Evolutionary conservation across 495 filamentous ascomycete genomes (phyloP).

Genomic region (Penicillium riverlandense): DNA sequence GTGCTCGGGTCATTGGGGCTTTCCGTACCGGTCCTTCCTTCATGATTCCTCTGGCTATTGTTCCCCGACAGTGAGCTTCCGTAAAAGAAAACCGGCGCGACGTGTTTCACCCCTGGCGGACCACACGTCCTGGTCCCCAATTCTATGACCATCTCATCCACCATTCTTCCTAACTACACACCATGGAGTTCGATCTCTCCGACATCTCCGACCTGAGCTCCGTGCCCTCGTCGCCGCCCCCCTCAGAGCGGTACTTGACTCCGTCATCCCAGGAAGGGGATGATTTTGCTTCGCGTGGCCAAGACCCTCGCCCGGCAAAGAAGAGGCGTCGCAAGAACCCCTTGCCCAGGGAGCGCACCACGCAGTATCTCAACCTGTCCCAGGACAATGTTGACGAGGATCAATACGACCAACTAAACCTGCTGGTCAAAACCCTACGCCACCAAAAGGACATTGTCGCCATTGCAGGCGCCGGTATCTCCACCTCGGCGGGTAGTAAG

Average conservation of each 20-base stretch:
- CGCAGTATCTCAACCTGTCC: conserved; percentile 66
- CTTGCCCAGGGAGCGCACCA: conserved; percentile 64
- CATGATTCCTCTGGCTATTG: too few species aligned
- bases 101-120: background rate
- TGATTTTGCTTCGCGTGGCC: conserved; percentile 30
- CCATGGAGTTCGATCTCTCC: conserved; percentile 37
- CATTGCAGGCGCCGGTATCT: conserved; percentile 93
- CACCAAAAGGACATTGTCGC: conserved; percentile 94
- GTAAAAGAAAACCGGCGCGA: background rate
- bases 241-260: conserved; percentile 46
- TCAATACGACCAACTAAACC: conserved; percentile 54
- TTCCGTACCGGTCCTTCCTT: too few species aligned
- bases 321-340: conserved; percentile 56
- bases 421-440: conserved; percentile 67
- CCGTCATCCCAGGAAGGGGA: conserved; percentile 50
- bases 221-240: conserved; percentile 46
- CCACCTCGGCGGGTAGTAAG: conserved; percentile 91
- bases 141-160: conserved; percentile 2
- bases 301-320: conserved; percentile 60
- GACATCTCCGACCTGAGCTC: conserved; percentile 53
- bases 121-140: background rate
- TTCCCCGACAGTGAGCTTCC: too few species aligned
- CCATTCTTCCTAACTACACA: conserved; percentile 1
- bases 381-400: conserved; percentile 25
- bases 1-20: too few species aligned